Evolutionary conservation across 352 stramenopile genomes (phyloP), one percentile per base, ranked within the genome.

Genomic region (Globisporangium abappressorium): DNA sequence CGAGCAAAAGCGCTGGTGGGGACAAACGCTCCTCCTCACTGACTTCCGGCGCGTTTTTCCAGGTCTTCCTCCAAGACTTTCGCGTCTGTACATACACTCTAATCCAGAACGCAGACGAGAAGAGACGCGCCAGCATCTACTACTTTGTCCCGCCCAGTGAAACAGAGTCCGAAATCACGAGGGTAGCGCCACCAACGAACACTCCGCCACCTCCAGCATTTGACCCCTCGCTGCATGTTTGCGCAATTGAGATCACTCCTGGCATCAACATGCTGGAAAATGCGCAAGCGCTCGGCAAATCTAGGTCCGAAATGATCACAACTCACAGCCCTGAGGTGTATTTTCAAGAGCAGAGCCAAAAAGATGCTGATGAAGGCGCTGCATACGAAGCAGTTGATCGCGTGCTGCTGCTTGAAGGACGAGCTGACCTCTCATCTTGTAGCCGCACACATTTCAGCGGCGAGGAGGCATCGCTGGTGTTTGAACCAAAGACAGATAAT

Each of bases 211-310:
- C 61, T 11, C 65, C 56, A 46, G 22, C 56, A 46, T 82, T 85
- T 41, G 69, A 82, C 53, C 75, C 77, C 6, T 62, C 75, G 18
- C 54, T 36, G 22, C 77, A 85, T 53, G 3, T 80, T 22, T 76
- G 70, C 22, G 77, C 75, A 14, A 81, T 85, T n/a, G 68, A 56
- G 11, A 70, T 85, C 53, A 30, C 57, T 12, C 20, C 59, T 20
- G 71, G 74, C 8, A 46, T 80, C 51, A 57, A 70, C 41, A 30
- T 65, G 11, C 5, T 26, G 18, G 56, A 65, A 30, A 20, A 24
- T 18, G 8, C 22, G 11, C 54, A 14, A 61, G 20, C n/a, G 22
- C 11, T 2, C 30, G 11, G 9, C 30, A 62, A 41, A 5, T 53
- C n/a, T 12, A 68, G 33, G 26, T 62, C 49, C 33, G 33, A 14